phyloP scores from a whole-genome alignment of 805 yeast genomes.

The Lachancea meyersii region DNA sequence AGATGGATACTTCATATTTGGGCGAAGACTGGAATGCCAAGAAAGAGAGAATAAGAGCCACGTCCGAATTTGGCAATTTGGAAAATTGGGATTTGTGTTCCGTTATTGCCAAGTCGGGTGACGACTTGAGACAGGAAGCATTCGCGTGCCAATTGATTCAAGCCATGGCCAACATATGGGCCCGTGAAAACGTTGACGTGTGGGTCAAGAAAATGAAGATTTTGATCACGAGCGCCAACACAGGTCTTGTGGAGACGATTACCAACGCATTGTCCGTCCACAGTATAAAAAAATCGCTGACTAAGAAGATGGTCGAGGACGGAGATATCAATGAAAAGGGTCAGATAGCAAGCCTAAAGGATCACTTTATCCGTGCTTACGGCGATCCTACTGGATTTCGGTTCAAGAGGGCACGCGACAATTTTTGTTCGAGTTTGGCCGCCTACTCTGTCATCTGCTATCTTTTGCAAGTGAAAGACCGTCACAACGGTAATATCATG shows the following conservation, averaged over 20 bases:
- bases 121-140: slow-evolving; percentile 93
- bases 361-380: slow-evolving; percentile 71
- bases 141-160: slow-evolving; percentile 93
- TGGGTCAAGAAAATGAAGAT: slow-evolving; percentile 96
- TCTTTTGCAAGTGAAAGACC: slow-evolving; percentile 84
- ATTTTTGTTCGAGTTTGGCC: slow-evolving; percentile 81
- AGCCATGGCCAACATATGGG: slow-evolving; percentile 83
- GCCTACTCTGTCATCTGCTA: slow-evolving; percentile 89
- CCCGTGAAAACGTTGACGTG: slow-evolving; percentile 54
- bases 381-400: slow-evolving; percentile 53
- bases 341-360: slow-evolving; percentile 67
- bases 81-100: slow-evolving; percentile 94
- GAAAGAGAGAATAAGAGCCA: slow-evolving; percentile 68
- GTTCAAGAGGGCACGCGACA: slow-evolving; percentile 72
- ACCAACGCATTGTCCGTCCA: slow-evolving; percentile 92
- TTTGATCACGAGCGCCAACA: slow-evolving; percentile 78
- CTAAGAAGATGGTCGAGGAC: slow-evolving; percentile 60
- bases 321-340: slow-evolving; percentile 57
- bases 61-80: slow-evolving; percentile 76
- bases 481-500: slow-evolving; percentile 98
- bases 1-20: slow-evolving; percentile 45
- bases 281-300: slow-evolving; percentile 86
- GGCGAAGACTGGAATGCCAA: slow-evolving; percentile 94
- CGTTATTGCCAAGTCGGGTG: slow-evolving; percentile 94
- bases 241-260: slow-evolving; percentile 93